Evolutionary conservation across 768 basidiomycete species (phyloP).

Genomic region (Boletus sensibilis): DNA sequence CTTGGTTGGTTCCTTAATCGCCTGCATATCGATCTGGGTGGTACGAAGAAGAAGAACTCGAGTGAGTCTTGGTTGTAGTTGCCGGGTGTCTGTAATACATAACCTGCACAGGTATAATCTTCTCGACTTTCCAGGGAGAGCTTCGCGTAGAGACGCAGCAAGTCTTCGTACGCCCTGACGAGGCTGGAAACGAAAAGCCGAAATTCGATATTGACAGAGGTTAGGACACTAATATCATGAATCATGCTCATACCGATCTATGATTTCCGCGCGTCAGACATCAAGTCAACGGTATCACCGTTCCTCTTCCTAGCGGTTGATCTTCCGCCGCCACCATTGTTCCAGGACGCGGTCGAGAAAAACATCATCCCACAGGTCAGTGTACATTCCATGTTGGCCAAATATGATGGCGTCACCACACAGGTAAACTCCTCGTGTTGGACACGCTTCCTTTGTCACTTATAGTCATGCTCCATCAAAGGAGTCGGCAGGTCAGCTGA

Average conservation of each 20-base stretch:
- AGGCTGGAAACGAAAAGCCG: slow-evolving; percentile 75
- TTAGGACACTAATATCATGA: slow-evolving; percentile 34
- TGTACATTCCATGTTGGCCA: slow-evolving; percentile 83
- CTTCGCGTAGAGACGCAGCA: slow-evolving; percentile 91
- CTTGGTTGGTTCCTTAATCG: slow-evolving; percentile 93
- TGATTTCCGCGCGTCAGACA: slow-evolving; percentile 53
- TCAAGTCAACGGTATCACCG: slow-evolving; percentile 80
- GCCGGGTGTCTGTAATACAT: slow-evolving; percentile 19
- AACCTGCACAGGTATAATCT: slow-evolving; percentile 71
- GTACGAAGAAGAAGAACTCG: slow-evolving; percentile 88
- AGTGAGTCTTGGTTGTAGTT: slow-evolving; percentile 52
- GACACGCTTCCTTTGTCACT: slow-evolving; percentile 14
- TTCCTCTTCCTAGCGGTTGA: slow-evolving; percentile 96
- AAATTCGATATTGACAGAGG: slow-evolving; percentile 94
- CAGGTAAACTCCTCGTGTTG: slow-evolving; percentile 54
- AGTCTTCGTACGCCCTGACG: slow-evolving; percentile 79
- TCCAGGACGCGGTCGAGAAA: slow-evolving; percentile 94
- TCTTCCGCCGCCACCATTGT: slow-evolving; percentile 94
- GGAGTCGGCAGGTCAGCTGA: slow-evolving; percentile 84
- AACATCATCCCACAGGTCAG: slow-evolving; percentile 99
- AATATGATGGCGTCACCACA: slow-evolving; percentile 90
- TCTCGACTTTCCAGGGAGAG: slow-evolving; percentile 92
- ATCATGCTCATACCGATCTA: slow-evolving; percentile 14
- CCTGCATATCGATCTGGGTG: slow-evolving; percentile 89
- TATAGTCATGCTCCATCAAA: slow-evolving; percentile 32